These are phyloP conservation scores for Aphanomyces euteiches DNA, from an alignment of 352 stramenopile species.

Conservation along the genomic window DNA sequence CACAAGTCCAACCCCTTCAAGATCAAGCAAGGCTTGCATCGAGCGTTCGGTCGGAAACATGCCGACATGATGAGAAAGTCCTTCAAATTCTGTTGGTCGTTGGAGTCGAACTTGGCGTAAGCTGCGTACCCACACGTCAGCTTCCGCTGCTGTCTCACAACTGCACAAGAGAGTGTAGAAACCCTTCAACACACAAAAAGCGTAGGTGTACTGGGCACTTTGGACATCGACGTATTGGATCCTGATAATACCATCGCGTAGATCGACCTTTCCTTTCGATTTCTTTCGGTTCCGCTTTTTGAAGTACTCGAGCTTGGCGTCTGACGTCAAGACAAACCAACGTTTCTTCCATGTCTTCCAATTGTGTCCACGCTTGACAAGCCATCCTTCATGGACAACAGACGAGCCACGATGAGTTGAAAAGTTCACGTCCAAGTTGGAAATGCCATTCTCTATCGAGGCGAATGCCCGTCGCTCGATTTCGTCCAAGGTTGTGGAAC, in stretches of 20 bases:
- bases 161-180: constrained; percentile 81
- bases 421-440: constrained; percentile 17
- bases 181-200: constrained; percentile 80
- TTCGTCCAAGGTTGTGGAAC: constrained; percentile 6
- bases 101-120: constrained; percentile 47
- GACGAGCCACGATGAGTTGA: not conserved
- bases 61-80: constrained; percentile 14
- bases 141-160: constrained; percentile 71
- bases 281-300: constrained; percentile 68
- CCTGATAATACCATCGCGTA: constrained; percentile 80
- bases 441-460: constrained; percentile 11
- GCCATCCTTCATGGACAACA: constrained; percentile 20
- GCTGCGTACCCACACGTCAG: constrained; percentile 73
- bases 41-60: not conserved
- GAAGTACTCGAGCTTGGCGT: constrained; percentile 82
- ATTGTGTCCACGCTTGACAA: constrained; percentile 29
- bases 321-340: constrained; percentile 80
- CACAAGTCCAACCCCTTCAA: not conserved
- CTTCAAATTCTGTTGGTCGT: constrained; percentile 51
- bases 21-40: not conserved
- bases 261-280: constrained; percentile 76
- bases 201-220: constrained; percentile 58
- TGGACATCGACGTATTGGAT: constrained; percentile 77
- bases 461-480: not conserved
- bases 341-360: constrained; percentile 83